These are phyloP conservation scores for Pelargonium nanum DNA, from an alignment of 345 rosid species.

Conservation along the genomic window DNA sequence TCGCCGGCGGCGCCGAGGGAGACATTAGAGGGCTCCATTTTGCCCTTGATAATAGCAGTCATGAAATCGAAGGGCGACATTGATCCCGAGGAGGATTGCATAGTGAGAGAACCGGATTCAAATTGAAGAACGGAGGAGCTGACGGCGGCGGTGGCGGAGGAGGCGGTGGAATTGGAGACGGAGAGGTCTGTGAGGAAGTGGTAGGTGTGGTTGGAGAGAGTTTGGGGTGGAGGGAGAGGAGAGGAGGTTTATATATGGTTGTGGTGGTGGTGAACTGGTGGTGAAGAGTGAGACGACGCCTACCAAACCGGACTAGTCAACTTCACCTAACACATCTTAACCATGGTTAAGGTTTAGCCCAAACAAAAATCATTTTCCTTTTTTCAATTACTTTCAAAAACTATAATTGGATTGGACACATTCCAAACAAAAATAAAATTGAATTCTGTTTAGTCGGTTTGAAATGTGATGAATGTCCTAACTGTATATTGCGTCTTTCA, in stretches of 20 bases:
- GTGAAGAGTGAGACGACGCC: conserved; percentile 6
- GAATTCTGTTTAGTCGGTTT: no score
- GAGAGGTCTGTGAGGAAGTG: background rate
- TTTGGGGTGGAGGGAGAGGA: background rate
- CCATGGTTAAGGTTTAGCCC: conserved; percentile 15
- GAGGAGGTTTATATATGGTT: background rate
- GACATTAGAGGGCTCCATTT: conserved; percentile 19
- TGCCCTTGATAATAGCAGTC: conserved; percentile 24
- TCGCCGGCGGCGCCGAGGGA: conserved; percentile 14
- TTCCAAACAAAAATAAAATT: no score
- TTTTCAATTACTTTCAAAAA: no score
- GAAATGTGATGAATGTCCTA: no score
- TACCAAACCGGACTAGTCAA: conserved; percentile 25
- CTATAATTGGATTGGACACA: no score
- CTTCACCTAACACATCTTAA: conserved; percentile 16
- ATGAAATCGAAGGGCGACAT: conserved; percentile 26
- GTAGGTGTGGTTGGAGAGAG: background rate
- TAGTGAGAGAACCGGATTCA: background rate
- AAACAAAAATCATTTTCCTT: no score
- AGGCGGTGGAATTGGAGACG: background rate
- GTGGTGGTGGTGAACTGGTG: background rate
- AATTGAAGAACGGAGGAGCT: no score
- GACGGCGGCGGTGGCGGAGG: no score
- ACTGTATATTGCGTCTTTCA: no score
- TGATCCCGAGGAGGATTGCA: conserved; percentile 15